A percentile compares a stretch with the other conserved stretches of the same genome.
Evolutionary conservation across 106 monocot genomes (phyloP).

Genomic region (Dioscorea zingiberensis): DNA sequence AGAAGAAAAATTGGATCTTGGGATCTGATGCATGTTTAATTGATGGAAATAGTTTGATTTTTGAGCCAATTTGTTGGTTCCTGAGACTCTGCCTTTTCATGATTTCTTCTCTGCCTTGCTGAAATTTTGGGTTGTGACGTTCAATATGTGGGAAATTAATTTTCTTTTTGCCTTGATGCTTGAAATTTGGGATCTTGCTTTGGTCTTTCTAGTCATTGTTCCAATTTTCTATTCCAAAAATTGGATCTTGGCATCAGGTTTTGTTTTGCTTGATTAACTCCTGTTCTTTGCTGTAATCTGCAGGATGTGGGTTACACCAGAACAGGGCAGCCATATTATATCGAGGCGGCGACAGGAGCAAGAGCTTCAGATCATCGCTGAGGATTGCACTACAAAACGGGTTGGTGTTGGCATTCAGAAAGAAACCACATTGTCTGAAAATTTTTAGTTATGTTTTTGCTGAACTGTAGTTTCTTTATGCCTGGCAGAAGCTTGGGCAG

Average conservation of each 20-base stretch:
- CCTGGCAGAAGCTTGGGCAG: slow-evolving; percentile 12
- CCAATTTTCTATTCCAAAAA: not conserved
- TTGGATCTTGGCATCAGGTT: not conserved
- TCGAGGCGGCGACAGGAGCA: slow-evolving; percentile 24
- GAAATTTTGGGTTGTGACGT: not conserved
- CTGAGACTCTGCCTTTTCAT: not conserved
- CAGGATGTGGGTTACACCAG: slow-evolving; percentile 32
- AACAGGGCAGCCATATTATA: slow-evolving; percentile 13
- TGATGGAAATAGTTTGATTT: not conserved
- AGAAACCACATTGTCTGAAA: not conserved
- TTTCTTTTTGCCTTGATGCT: no score
- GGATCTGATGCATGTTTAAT: not conserved
- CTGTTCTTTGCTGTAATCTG: not conserved
- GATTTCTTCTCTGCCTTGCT: not conserved
- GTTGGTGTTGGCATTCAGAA: slow-evolving; percentile 9
- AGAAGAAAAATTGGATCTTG: not conserved
- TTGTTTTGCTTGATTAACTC: not conserved
- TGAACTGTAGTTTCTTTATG: not conserved
- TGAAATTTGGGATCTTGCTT: no score
- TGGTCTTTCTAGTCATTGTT: not conserved
- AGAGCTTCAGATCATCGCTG: slow-evolving; percentile 37
- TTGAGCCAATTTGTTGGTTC: not conserved
- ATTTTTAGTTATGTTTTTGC: not conserved
- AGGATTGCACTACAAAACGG: slow-evolving; percentile 27
- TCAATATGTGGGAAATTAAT: not conserved